Evolutionary conservation across 2,329 filamentous ascomycete genomes (phyloP).

Genomic region (Rhynchosporium graminicola): DNA sequence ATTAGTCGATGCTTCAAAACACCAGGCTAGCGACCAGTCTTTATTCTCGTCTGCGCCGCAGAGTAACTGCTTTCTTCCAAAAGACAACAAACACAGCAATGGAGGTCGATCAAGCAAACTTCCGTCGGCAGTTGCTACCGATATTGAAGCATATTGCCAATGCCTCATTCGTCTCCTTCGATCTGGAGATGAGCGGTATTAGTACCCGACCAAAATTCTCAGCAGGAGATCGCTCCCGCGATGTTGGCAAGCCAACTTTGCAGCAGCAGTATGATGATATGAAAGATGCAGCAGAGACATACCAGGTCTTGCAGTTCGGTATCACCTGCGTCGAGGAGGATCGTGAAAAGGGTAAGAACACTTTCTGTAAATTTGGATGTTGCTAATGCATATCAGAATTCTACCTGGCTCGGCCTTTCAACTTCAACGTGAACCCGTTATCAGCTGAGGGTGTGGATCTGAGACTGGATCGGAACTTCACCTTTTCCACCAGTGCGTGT

Average conservation of each 20-base stretch:
- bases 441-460: constrained; percentile 48
- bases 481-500: constrained; percentile 48
- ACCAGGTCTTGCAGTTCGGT: constrained; percentile 66
- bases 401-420: constrained; percentile 64
- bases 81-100: constrained; percentile 42
- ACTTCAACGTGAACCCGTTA: constrained; percentile 62
- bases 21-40: neutral
- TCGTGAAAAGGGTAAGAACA: constrained; percentile 46
- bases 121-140: constrained; percentile 53
- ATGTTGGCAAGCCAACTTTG: constrained; percentile 50
- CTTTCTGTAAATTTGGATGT: neutral
- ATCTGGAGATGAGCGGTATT: constrained; percentile 68
- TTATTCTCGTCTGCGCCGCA: neutral
- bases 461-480: constrained; percentile 60
- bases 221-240: constrained; percentile 36
- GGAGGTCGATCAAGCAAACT: constrained; percentile 54
- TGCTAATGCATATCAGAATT: constrained; percentile 40
- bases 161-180: constrained; percentile 63
- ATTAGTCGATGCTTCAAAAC: constrained; percentile 7
- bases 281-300: constrained; percentile 61
- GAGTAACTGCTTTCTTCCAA: neutral
- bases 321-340: constrained; percentile 65
- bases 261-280: constrained; percentile 62
- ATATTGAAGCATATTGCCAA: constrained; percentile 59
- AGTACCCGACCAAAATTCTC: constrained; percentile 42